Percentiles rank a stretch among this genome's conserved stretches.
Conservation (phyloP, 352 stramenopile species). For the Thalassiosira exigua region DNA sequence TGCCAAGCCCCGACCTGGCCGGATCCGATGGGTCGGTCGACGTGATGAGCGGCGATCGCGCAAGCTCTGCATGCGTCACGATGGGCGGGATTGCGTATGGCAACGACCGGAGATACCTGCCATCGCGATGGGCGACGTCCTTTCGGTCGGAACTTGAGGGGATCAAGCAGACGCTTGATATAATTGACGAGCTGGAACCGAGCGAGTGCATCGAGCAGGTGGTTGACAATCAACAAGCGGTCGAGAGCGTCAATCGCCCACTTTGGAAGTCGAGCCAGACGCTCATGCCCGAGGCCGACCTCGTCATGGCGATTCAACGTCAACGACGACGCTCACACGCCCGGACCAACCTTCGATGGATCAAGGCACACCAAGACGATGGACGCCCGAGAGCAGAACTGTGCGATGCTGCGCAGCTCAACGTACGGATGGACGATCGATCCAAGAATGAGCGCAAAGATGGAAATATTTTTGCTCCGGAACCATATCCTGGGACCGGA, state of each 20-base stretch:
- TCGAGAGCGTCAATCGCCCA: neutral
- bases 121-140: neutral
- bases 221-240: constrained; percentile 13
- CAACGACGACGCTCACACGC: neutral
- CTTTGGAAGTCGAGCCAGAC: neutral
- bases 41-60: neutral
- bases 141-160: neutral
- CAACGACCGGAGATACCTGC: neutral
- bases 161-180: neutral
- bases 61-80: neutral
- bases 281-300: constrained; percentile 16
- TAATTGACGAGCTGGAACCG: neutral
- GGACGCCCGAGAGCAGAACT: neutral
- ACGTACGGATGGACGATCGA: neutral
- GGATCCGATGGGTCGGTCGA: constrained; percentile 14
- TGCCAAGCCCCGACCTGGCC: neutral
- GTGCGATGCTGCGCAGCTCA: neutral
- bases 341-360: neutral
- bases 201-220: neutral
- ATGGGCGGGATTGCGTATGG: neutral
- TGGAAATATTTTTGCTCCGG: neutral
- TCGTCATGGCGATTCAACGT: constrained; percentile 14
- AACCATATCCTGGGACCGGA: constrained; percentile 7
- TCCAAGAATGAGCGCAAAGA: neutral
- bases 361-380: constrained; percentile 21